Conservation (phyloP, 371 early-diverging fungal genomes). For the Mucor lusitanicus region DNA sequence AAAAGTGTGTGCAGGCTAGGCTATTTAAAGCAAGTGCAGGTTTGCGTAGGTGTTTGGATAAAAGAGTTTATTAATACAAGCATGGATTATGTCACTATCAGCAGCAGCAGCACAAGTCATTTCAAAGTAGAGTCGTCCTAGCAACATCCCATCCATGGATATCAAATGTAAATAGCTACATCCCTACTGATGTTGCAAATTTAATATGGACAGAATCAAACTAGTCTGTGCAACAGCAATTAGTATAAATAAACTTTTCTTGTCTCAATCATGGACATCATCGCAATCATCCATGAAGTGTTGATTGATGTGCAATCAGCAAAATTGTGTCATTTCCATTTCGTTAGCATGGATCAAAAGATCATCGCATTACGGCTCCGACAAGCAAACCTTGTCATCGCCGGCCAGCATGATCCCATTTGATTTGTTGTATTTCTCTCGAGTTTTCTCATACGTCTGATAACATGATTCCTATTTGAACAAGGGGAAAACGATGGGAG, state of each 20-base stretch:
- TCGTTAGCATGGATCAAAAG: neutral
- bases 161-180: too few species aligned
- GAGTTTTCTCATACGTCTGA: neutral
- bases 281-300: neutral
- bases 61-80: too few species aligned
- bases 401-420: neutral
- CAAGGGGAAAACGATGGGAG: neutral
- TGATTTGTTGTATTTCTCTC: neutral
- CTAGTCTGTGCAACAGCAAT: neutral
- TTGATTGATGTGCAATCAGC: neutral
- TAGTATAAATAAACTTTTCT: neutral
- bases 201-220: neutral
- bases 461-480: neutral
- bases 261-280: neutral
- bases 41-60: neutral
- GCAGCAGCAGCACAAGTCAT: too few species aligned
- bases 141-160: neutral
- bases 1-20: neutral
- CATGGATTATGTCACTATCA: neutral
- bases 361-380: neutral
- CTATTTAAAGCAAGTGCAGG: slow-evolving; percentile 3
- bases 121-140: too few species aligned
- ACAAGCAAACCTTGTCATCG: neutral
- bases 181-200: neutral
- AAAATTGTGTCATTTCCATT: neutral